These are phyloP conservation scores for Cerrena zonata DNA, from an alignment of 1,284 basidiomycete genomes.

Conservation along the genomic window DNA sequence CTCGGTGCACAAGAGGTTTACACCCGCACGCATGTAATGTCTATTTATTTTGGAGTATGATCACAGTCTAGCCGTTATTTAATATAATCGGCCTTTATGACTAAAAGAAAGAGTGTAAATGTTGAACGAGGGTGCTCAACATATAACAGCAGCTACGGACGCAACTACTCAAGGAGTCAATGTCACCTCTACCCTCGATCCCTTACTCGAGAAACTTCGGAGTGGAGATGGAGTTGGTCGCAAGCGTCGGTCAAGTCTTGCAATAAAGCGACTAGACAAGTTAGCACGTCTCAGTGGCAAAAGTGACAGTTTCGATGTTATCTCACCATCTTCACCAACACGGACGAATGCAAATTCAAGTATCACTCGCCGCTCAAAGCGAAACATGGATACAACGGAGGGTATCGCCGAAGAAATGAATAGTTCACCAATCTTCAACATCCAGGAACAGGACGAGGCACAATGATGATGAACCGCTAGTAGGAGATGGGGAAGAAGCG, in stretches of 20 bases:
- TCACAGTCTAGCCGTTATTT: too few relatives aligned
- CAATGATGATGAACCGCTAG: too few relatives aligned
- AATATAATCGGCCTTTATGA: too few relatives aligned
- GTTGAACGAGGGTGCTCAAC: too few relatives aligned
- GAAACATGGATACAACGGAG: constrained; percentile 15
- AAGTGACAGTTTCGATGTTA: constrained; percentile 38
- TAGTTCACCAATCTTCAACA: constrained; percentile 5
- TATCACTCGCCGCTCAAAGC: constrained; percentile 15
- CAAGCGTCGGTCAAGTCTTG: too few relatives aligned
- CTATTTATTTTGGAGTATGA: too few relatives aligned
- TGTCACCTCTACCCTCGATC: constrained; percentile 64
- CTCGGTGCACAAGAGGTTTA: too few relatives aligned
- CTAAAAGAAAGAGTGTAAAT: too few relatives aligned
- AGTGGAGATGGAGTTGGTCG: constrained; percentile 61
- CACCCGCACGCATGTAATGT: too few relatives aligned
- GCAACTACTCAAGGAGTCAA: constrained; percentile 43
- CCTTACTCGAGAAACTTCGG: constrained; percentile 66
- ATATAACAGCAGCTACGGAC: constrained; percentile 46
- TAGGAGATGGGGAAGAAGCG: too few relatives aligned
- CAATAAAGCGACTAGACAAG: too few relatives aligned
- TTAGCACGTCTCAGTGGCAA: constrained; percentile 66
- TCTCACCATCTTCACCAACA: constrained; percentile 21
- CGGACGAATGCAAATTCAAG: constrained; percentile 7
- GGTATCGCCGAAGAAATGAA: constrained; percentile 14
- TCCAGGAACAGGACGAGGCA: too few relatives aligned